Evolutionary conservation across 2,329 filamentous ascomycete genomes (phyloP).

Genomic region (Xylaria digitata): DNA sequence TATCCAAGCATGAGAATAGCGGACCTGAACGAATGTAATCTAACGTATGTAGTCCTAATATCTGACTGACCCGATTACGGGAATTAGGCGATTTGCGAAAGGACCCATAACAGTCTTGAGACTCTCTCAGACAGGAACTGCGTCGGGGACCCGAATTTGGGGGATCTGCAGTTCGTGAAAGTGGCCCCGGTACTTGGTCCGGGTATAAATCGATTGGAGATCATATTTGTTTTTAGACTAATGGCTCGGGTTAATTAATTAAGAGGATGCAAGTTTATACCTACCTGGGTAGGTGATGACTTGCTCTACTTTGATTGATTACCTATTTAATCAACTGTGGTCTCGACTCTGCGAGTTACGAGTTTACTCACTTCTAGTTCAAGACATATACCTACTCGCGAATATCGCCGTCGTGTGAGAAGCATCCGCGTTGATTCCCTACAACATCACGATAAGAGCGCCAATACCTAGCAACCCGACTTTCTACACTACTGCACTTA

Average conservation of each 20-base stretch:
- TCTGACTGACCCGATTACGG: not conserved
- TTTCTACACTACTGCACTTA: constrained; percentile 8
- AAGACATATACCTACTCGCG: no score
- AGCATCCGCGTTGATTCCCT: not conserved
- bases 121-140: no score
- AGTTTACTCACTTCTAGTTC: not conserved
- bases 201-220: constrained; percentile 17
- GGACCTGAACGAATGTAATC: not conserved
- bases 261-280: not conserved
- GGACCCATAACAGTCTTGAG: not conserved
- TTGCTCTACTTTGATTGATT: constrained; percentile 4
- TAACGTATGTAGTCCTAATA: not conserved
- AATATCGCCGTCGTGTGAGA: no score
- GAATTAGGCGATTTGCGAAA: not conserved
- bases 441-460: no score
- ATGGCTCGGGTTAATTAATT: constrained; percentile 10
- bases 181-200: not conserved
- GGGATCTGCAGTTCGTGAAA: constrained; percentile 19
- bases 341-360: not conserved
- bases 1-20: constrained; percentile 1
- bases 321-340: not conserved
- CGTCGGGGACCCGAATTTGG: not conserved
- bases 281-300: not conserved
- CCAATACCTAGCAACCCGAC: no score
- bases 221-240: not conserved